phyloP scores from a whole-genome alignment of 768 basidiomycete species.

The Auriculariales sp. region DNA sequence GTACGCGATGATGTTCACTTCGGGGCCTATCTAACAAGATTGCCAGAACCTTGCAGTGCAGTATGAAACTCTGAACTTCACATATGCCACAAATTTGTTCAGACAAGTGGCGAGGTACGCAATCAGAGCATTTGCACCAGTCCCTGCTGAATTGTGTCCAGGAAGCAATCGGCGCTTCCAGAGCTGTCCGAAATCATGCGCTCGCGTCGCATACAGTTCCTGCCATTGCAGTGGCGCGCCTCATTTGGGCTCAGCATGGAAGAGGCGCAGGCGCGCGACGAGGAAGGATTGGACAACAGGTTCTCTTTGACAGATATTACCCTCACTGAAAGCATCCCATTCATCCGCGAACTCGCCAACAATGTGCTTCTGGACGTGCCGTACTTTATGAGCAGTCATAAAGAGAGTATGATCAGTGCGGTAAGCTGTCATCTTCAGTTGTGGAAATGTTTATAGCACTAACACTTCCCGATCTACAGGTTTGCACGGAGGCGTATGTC shows the following conservation, averaged over 20 bases:
- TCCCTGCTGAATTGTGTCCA: slow-evolving; percentile 3
- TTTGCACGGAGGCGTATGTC: slow-evolving; percentile 19
- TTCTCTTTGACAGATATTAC: slow-evolving; percentile 28
- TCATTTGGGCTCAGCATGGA: slow-evolving; percentile 19
- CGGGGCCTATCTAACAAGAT: background rate
- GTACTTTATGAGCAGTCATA: slow-evolving; percentile 28
- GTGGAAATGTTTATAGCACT: too few species aligned
- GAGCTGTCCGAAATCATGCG: slow-evolving; percentile 26
- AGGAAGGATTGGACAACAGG: slow-evolving; percentile 26
- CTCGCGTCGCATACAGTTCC: slow-evolving; percentile 23
- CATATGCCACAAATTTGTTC: slow-evolving; percentile 26
- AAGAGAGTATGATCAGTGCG: slow-evolving; percentile 27
- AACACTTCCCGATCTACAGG: slow-evolving; percentile 4
- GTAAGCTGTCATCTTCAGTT: too few species aligned
- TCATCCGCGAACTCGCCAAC: slow-evolving; percentile 26
- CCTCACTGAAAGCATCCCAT: slow-evolving; percentile 25
- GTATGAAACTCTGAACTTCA: slow-evolving; percentile 27
- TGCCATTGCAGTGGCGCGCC: slow-evolving; percentile 29
- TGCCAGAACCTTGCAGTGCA: slow-evolving; percentile 17
- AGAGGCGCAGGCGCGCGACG: slow-evolving; percentile 20
- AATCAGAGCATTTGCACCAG: background rate
- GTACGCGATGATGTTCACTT: slow-evolving; percentile 1
- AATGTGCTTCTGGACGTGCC: slow-evolving; percentile 26
- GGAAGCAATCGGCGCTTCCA: slow-evolving; percentile 22
- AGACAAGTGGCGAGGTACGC: slow-evolving; percentile 21